Conservation (phyloP, 2,329 filamentous ascomycete genomes). For the Trichoderma sp. region DNA sequence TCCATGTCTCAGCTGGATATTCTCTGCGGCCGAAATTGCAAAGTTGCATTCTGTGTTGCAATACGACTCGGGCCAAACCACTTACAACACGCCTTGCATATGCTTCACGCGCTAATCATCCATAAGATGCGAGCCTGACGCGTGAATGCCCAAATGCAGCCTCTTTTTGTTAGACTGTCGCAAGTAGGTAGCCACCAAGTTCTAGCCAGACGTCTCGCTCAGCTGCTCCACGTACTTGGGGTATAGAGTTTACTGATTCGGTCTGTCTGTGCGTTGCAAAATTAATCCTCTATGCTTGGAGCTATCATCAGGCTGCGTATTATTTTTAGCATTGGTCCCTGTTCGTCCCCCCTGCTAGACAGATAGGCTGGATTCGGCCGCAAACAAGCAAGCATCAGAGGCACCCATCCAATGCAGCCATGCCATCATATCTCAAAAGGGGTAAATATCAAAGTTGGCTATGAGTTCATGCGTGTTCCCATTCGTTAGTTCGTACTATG, state of each 20-base stretch:
- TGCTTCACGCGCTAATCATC: neutral
- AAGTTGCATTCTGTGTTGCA: neutral
- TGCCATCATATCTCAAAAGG: neutral
- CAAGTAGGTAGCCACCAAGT: neutral
- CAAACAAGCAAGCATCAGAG: neutral
- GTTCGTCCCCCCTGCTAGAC: neutral
- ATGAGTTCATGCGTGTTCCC: neutral
- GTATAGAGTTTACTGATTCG: neutral
- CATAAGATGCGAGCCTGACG: neutral
- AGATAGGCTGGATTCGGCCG: neutral
- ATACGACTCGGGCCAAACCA: neutral
- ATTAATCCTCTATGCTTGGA: neutral
- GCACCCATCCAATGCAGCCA: neutral
- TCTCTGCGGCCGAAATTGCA: neutral
- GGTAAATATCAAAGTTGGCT: neutral
- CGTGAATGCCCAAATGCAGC: neutral
- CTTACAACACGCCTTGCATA: neutral
- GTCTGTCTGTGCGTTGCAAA: neutral
- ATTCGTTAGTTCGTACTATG: neutral
- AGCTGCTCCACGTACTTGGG: neutral
- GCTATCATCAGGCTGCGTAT: neutral
- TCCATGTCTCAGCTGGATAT: neutral
- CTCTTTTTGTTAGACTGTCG: neutral
- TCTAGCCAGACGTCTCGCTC: neutral
- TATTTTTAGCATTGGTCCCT: neutral